Evolutionary conservation across 805 yeast species (phyloP).

Genomic region (Candida sakaeoensis): DNA sequence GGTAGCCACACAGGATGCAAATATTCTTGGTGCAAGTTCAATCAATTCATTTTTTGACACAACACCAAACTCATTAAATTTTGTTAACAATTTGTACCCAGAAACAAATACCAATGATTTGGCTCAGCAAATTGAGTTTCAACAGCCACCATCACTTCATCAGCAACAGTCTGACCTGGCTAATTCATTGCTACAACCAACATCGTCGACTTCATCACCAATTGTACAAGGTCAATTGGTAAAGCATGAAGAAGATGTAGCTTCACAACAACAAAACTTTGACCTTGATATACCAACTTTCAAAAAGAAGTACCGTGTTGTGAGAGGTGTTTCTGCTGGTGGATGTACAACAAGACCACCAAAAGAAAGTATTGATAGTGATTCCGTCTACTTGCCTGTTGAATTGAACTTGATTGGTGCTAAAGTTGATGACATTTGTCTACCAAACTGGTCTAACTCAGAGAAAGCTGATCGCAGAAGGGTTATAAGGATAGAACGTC

Average conservation of each 20-base stretch:
- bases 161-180: not conserved
- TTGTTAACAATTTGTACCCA: not conserved
- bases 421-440: conserved; percentile 44
- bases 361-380: conserved; percentile 27
- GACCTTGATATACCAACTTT: not conserved
- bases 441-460: conserved; percentile 45
- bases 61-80: conserved; percentile 5
- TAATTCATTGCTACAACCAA: conserved; percentile 2
- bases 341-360: conserved; percentile 58
- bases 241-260: conserved; percentile 1
- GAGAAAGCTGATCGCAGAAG: conserved; percentile 52
- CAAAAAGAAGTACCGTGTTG: conserved; percentile 35
- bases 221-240: not conserved
- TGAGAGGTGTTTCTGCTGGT: conserved; percentile 58
- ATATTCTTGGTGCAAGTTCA: conserved; percentile 1
- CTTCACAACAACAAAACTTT: not conserved
- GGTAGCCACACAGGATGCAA: conserved; percentile 1
- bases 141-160: not conserved
- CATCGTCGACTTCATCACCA: conserved; percentile 2
- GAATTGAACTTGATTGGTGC: conserved; percentile 45
- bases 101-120: not conserved
- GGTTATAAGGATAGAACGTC: conserved; percentile 54
- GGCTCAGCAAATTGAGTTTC: not conserved
- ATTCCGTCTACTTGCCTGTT: conserved; percentile 41
- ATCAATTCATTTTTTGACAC: conserved; percentile 10